phyloP scores from a whole-genome alignment of 78 protist genomes.

The Dictyostelium discoideum region DNA sequence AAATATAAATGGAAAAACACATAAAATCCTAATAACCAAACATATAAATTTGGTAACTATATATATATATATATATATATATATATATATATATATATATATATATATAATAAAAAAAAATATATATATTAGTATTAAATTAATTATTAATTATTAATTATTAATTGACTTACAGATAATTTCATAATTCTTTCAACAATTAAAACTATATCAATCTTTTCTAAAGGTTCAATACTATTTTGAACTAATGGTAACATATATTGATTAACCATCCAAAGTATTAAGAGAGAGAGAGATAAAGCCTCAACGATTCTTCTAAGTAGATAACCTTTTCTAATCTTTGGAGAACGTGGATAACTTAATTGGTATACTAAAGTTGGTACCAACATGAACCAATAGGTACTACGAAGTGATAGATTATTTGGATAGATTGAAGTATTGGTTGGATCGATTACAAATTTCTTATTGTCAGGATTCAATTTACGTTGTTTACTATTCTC shows the following conservation, averaged over 20 bases:
- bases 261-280: conserved; percentile 65
- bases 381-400: conserved; percentile 70
- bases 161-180: conserved; percentile 26
- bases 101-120: conserved; percentile 17
- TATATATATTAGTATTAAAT: neutral
- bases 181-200: conserved; percentile 73
- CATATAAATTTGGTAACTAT: conserved; percentile 78
- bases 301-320: conserved; percentile 73
- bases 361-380: conserved; percentile 78
- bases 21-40: conserved; percentile 90
- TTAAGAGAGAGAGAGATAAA: conserved; percentile 15
- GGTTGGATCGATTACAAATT: neutral
- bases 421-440: conserved; percentile 26
- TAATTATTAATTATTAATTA: neutral
- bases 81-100: too few relatives aligned
- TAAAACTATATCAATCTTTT: conserved; percentile 37
- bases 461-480: conserved; percentile 30
- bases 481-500: conserved; percentile 66
- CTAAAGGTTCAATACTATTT: conserved; percentile 66
- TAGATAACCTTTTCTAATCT: conserved; percentile 43
- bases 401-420: conserved; percentile 25
- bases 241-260: conserved; percentile 71
- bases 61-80: too few relatives aligned
- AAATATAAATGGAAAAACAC: conserved; percentile 88
- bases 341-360: conserved; percentile 69